Evolutionary conservation across 345 rosid genomes (phyloP), one percentile per base, ranked within the genome.

Genomic region (Eutrema japonicum): DNA sequence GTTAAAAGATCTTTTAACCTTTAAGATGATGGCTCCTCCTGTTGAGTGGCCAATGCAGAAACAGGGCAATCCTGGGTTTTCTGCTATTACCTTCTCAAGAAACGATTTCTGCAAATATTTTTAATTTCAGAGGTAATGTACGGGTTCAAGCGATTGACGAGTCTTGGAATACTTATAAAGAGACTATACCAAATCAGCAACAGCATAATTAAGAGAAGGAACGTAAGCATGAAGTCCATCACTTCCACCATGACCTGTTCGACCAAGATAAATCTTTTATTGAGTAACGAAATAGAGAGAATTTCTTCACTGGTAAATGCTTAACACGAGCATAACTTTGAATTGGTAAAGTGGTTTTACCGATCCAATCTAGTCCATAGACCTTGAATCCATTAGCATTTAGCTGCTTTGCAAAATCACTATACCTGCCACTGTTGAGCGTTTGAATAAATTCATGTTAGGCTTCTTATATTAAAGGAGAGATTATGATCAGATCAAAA

Each of bases 21-120:
- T 88, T 33, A 94, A 83, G 57, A 88, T 81, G 64, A 91, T 89
- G 50, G 97, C 90, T 14, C 85, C 98, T 27, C 98, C 97, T 2
- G 96, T 91, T 11, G 98, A 94, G 80, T 94, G 98, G 35, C 96
- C 97, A 76, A 91, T 84, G 74, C 89, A 88, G 71, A 94, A 94
- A 82, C 95, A 94, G 10, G 92, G 96, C 40, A 88, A 67, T 57
- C 89, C 88, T 3, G 83, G 90, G 74, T 91, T 83, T 45, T 87
- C 93, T n/a, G 82, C 74, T 16, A 82, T 66, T 29, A 91, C 86
- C 70, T 82, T 94, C 30, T 84, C 89, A 51, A 91, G 76, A 73
- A 82, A 88, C 40, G 78, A 79, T 62, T 83, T 88, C 97, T 94
- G 85, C 62, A 59, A 7, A 70, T 11, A 37, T 27, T 45, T 65